Base-by-base conservation (phyloP, 768 basidiomycete species). In the Lepiota subincarnata region DNA sequence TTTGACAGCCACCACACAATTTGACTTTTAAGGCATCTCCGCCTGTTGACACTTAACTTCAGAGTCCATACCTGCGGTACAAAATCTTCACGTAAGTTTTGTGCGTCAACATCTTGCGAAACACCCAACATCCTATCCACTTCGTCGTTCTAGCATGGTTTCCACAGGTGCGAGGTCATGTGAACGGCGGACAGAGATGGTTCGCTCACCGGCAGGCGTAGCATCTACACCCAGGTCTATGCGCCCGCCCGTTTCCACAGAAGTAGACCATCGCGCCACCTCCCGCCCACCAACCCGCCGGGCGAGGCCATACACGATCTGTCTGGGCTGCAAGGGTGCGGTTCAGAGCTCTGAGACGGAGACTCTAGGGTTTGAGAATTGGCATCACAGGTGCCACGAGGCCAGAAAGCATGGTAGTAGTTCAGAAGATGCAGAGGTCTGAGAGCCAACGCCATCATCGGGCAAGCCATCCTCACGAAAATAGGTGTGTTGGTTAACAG, bases 331-430 rank as follows among this genome's bases (percentile, higher is more conserved):
- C 24, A 40, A 40, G 26, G 48, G 48, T 10, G 18, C 37, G 2
- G 48, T 50, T 8, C 48, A 50, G 24, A 40, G 16, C 16, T 39
- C 38, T 28, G 48, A 41, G 28, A 28, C 22, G 11, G 40, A 31
- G 28, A 38, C 39, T 2, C 6, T 16, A 13, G 26, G 28, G 16
- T 50, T 39, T 16, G 37, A 28, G 48, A 40, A 50, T 18, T 50
- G 48, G 48, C 48, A 50, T 19, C 48, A 6, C n/a, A 20, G 39
- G 22, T 50, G 48, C n/a, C 40, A 50, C 40, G 38, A 26, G 18
- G 37, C 40, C n/a, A 18, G 31, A 26, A 50, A 50, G 18, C 20
- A 26, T 31, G 35, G 31, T 7, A 11, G 8, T 11, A 31, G 10
- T 7, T 31, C 31, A 19, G 37, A 16, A 3, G 14, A 10, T 14